Evolutionary conservation across 2,329 filamentous ascomycete species (phyloP).

Genomic region (Botrytis squamosa): DNA sequence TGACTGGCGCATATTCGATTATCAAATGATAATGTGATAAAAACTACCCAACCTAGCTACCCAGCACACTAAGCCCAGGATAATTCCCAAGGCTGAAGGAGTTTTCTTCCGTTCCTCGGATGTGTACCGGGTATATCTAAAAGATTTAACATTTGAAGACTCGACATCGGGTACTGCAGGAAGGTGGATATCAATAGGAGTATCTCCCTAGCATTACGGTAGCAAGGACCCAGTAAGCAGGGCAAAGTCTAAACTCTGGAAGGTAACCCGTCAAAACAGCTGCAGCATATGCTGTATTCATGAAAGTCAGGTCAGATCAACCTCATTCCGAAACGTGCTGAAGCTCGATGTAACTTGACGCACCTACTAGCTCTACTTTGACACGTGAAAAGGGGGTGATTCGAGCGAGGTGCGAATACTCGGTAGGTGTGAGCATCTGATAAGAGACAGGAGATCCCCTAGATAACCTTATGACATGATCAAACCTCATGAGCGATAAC

Average conservation of each 20-base stretch:
- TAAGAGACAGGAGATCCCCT: neutral
- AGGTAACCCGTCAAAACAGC: neutral
- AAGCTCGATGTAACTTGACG: constrained; percentile 2
- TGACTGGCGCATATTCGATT: neutral
- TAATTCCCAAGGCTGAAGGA: constrained; percentile 12
- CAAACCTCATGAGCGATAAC: neutral
- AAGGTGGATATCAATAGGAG: constrained; percentile 7
- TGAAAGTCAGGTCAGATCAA: constrained; percentile 5
- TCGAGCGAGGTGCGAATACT: neutral
- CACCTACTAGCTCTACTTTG: neutral
- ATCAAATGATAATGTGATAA: neutral
- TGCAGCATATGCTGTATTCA: neutral
- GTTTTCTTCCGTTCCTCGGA: constrained; percentile 1
- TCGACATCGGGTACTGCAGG: constrained; percentile 7
- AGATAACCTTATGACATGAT: neutral
- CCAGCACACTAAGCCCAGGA: neutral
- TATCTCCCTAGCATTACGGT: neutral
- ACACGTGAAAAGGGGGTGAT: constrained; percentile 5
- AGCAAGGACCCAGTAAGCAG: neutral
- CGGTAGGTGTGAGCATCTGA: neutral
- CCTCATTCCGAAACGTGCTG: neutral
- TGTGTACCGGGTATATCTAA: neutral
- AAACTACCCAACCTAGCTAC: neutral
- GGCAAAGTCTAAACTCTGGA: neutral
- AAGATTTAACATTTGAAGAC: neutral